Evolutionary conservation across 768 basidiomycete genomes (phyloP), one percentile per base, ranked within the genome.

Genomic region (Podaxis pistillaris): DNA sequence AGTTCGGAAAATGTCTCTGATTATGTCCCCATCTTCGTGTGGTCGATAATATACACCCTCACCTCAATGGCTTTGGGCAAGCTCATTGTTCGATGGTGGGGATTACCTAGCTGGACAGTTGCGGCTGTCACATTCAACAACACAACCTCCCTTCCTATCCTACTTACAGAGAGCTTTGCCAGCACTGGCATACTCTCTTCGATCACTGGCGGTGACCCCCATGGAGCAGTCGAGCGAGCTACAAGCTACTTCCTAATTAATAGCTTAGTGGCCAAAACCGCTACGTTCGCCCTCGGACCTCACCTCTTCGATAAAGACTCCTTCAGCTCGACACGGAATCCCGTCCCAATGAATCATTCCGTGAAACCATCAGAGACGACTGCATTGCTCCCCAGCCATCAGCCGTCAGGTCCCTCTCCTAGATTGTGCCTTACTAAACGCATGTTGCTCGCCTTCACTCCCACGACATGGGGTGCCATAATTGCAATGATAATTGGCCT

Each of bases 51-150:
- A 22, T 50, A 50, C 13, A 28, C 49, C 9, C 12, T 26, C 13
- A 8, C 24, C 9, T 50, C 49, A 22, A 50, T 50, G 49, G 49
- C 4, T 12, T 22, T 28, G 5, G 49, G 22, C n/a, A 50, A 50
- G 24, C 49, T 50, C 12, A 22, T 13, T 26, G 49, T 24, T 24
- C 49, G 13, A 33, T 54, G 30, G 36, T 56, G 33, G 54, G 30
- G 22, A 40, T 40, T 56, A 38, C 54, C 54, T n/a, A 56, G 54
- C 19, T 56, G 54, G 54, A 40, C 37, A 38, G 54, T 56, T 12
- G 54, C 54, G 1, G 36, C 37, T 12, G n/a, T 38, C 37, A 56
- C 54, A 24, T 56, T 56, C 54, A 56, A 56, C 37, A 56, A 56
- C 22, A 38, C 54, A 2, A 38, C 54, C 11, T 56, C 54, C 7